Evolutionary conservation across 2,329 filamentous ascomycete species (phyloP), one percentile per base, ranked within the genome.

Genomic region (Claviceps sp.): DNA sequence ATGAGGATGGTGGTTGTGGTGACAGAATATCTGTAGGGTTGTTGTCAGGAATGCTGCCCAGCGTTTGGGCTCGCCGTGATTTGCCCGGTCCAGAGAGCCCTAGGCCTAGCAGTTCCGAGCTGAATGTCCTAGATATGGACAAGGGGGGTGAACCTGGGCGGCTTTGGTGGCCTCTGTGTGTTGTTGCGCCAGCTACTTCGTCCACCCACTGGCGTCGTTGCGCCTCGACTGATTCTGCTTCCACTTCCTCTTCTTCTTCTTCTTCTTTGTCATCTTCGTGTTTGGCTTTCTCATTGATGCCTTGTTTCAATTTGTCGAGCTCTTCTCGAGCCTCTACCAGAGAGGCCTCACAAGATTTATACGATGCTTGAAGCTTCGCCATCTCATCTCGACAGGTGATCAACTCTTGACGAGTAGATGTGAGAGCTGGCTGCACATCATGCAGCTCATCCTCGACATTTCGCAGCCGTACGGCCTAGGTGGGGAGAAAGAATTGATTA

Each of bases 361-460:
- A 75, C n/a, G 79, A 77, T 53, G 77, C 76, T 55, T 82, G 80
- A 3, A 94, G 69, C 16, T 75, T 69, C 45, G 82, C 77, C 26
- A 85, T 66, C 55, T 82, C 75, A 3, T 74, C 70, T 50, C 78
- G 79, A 51, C 80, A 78, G 22, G 76, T 71, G 14, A 76, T 71
- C 2, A 86, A 68, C 53, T 89, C 83, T 54, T 80, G 74, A 53
- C 85, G 79, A 7, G 83, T 73, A 16, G 70, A 74, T n/a, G 79
- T 75, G n/a, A 85, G 72, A 51, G 79, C 78, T 39, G 75, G 82
- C 59, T 74, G 79, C 55, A 79, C 72, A 49, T 79, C 77, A 60
- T 96, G 88, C 5, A 95, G 69, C 58, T 97, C 89, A 58, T 95
- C 87, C 64, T 95, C 89, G 22, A 86, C 72, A 50, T 77, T 79